Conservation (phyloP, 2,329 filamentous ascomycete species). For the Penicillium digitatum region DNA sequence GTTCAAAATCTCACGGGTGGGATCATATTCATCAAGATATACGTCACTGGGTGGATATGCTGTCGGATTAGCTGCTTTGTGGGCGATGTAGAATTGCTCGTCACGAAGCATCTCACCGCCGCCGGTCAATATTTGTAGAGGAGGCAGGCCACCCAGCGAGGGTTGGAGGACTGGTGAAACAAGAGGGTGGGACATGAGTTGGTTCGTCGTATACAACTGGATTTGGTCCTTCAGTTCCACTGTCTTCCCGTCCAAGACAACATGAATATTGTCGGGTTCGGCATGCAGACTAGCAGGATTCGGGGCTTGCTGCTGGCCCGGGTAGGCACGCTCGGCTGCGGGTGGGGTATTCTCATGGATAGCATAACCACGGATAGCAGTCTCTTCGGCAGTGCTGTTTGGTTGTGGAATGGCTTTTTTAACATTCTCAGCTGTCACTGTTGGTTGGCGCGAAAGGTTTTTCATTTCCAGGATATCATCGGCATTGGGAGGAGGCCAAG, state of each 20-base stretch:
- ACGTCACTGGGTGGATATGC: conserved; percentile 67
- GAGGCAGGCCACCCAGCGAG: conserved; percentile 82
- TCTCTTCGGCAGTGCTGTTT: conserved; percentile 27
- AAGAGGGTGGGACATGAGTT: conserved; percentile 77
- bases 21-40: conserved; percentile 60
- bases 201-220: conserved; percentile 81
- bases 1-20: conserved; percentile 50
- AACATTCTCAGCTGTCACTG: conserved; percentile 24
- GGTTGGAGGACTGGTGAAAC: conserved; percentile 87
- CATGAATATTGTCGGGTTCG: conserved; percentile 50
- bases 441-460: conserved; percentile 46
- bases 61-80: conserved; percentile 83
- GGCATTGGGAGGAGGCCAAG: conserved; percentile 89
- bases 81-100: conserved; percentile 90
- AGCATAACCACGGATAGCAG: conserved; percentile 32
- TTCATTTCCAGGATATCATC: conserved; percentile 60
- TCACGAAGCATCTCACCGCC: conserved; percentile 87
- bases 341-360: conserved; percentile 19
- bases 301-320: conserved; percentile 20
- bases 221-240: conserved; percentile 86
- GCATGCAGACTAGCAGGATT: conserved; percentile 17
- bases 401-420: conserved; percentile 19
- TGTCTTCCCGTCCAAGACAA: conserved; percentile 66
- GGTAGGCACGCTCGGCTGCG: conserved; percentile 17
- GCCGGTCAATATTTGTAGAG: conserved; percentile 78